Evolutionary conservation across 2,329 filamentous ascomycete species (phyloP), one percentile per base, ranked within the genome.

Genomic region (Dactylonectria estremocensis): DNA sequence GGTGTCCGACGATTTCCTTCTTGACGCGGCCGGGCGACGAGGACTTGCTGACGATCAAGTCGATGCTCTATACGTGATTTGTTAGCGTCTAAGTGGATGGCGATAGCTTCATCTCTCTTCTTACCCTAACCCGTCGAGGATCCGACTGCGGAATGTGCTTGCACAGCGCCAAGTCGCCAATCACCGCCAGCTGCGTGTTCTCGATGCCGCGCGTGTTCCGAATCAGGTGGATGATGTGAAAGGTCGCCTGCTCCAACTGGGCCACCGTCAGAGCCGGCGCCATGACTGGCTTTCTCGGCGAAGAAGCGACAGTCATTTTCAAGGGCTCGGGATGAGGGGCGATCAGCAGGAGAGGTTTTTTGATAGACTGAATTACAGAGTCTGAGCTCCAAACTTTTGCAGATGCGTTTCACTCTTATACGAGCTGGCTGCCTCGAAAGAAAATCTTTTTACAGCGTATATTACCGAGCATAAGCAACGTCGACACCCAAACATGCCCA

Each of bases 171-270:
- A 77, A 24, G 49, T 77, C 76, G 5, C 76, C 76, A 49, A 74
- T 67, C 18, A 77, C 67, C n/a, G 73, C 76, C 18, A 77, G 67
- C n/a, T 66, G 68, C 49, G 76, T 77, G 64, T 76, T 77, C 57
- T 77, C 76, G 24, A 77, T 43, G 7, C 76, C 76, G 14, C 70
- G 72, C 57, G 67, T 77, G 61, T 77, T 72, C 35, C 71, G 65
- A 93, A 98, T 85, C 94, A 98, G 81, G 96, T 95, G 5, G 92
- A 95, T 63, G 93, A 95, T 80, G 94, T 98, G 13, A 93, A 98
- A 81, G 91, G 92, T 75, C 91, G 95, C 77, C 87, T 98, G 2
- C 85, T 97, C 35, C 89, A 92, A 48, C 70, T 77, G 74, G 68
- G 72, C 73, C 68, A 77, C 75, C 64, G 66, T 76, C 64, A 74